Evolutionary conservation across 1,139 yeast species (phyloP).

Genomic region (Meyerozyma athensensis): DNA sequence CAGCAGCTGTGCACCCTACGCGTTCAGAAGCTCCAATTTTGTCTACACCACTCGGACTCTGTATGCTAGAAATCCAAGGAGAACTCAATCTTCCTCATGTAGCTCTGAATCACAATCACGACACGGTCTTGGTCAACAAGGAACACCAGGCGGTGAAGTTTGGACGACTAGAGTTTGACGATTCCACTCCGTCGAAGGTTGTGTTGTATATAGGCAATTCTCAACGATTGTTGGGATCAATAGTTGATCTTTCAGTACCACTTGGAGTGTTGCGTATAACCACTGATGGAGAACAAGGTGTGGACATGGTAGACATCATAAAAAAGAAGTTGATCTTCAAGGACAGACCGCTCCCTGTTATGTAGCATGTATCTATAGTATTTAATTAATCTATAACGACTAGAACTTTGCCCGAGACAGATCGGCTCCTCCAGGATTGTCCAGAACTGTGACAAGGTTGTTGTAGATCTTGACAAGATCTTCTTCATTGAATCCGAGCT

Average conservation of each 20-base stretch:
- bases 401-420: slow-evolving; percentile 1
- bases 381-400: not conserved
- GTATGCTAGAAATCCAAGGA: slow-evolving; percentile 68
- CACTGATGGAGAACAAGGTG: slow-evolving; percentile 14
- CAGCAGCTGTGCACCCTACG: not conserved
- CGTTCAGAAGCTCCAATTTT: slow-evolving; percentile 13
- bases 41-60: slow-evolving; percentile 53
- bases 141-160: slow-evolving; percentile 49
- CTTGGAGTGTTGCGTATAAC: slow-evolving; percentile 53
- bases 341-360: slow-evolving; percentile 68
- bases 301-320: slow-evolving; percentile 55
- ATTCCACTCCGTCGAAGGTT: slow-evolving; percentile 37
- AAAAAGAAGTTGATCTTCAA: slow-evolving; percentile 53
- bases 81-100: slow-evolving; percentile 51
- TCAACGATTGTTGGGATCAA: slow-evolving; percentile 57
- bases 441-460: slow-evolving; percentile 28
- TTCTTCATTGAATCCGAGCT: slow-evolving; percentile 41
- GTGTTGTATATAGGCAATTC: slow-evolving; percentile 61
- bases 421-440: not conserved
- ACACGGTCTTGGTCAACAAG: slow-evolving; percentile 26
- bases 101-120: slow-evolving; percentile 25
- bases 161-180: slow-evolving; percentile 55
- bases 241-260: slow-evolving; percentile 56
- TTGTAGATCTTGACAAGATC: slow-evolving; percentile 50
- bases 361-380: slow-evolving; percentile 31